phyloP scores from a whole-genome alignment of 495 filamentous ascomycete genomes.

The Aspergillus haitiensis region DNA sequence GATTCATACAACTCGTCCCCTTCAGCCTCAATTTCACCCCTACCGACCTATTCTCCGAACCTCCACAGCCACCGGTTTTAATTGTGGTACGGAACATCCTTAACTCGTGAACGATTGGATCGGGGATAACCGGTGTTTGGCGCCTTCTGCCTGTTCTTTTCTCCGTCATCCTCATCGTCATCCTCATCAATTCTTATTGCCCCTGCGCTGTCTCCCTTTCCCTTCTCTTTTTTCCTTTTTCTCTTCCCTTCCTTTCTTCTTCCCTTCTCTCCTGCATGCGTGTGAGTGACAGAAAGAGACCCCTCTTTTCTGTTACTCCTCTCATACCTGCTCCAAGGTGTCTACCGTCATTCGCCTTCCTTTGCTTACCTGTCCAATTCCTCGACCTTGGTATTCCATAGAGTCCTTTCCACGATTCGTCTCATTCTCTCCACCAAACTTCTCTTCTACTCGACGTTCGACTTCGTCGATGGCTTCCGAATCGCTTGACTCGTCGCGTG shows the following conservation, averaged over 20 bases:
- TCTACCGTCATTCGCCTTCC: constrained; percentile 23
- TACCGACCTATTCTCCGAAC: not conserved
- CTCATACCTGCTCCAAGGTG: constrained; percentile 26
- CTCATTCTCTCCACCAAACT: constrained; percentile 21
- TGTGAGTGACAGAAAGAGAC: constrained; percentile 28
- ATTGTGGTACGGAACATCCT: not conserved
- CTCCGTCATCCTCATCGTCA: constrained; percentile 15
- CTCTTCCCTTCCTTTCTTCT: too few relatives aligned
- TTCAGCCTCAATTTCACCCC: too few relatives aligned
- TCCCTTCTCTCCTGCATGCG: constrained; percentile 2
- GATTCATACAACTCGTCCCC: too few relatives aligned
- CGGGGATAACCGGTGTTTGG: constrained; percentile 29
- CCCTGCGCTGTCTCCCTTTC: constrained; percentile 8
- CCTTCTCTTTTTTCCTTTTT: too few relatives aligned
- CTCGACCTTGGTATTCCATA: constrained; percentile 25
- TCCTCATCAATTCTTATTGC: not conserved
- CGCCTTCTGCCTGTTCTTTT: constrained; percentile 10
- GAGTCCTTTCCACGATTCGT: constrained; percentile 18
- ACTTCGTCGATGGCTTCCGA: constrained; percentile 46
- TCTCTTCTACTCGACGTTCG: constrained; percentile 20
- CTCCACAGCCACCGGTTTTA: not conserved
- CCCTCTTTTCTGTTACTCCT: constrained; percentile 27
- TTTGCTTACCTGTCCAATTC: constrained; percentile 20
- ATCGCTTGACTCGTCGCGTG: constrained; percentile 35
- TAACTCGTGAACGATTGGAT: constrained; percentile 13